Base-by-base conservation (phyloP, 2,329 filamentous ascomycete genomes). In the Dothistroma pini region DNA sequence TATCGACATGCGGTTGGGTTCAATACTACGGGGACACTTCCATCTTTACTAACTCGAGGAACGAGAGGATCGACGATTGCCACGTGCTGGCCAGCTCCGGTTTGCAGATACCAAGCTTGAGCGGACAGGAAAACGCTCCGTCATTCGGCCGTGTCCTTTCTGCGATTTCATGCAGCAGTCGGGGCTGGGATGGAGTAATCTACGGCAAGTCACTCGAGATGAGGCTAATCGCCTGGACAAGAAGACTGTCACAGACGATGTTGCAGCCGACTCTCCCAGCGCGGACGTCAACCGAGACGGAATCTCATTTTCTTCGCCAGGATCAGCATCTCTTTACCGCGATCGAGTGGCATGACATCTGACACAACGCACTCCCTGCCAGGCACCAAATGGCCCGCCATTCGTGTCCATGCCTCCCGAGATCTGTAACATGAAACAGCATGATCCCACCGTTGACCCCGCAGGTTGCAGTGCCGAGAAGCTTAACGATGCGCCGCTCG, bases 401-500 rank as follows among this genome's bases (percentile, higher is more conserved):
- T 50, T 57, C 41, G 55, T 50, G 25, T 22, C 10, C 38, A 21
- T 47, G 7, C 1, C n/a, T 2, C 14, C 41, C 9, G 29, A 34
- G 29, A 57, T 35, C 19, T 29, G 25, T 10, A 57, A 22, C n/a
- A n/a, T 49, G 47, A 57, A 57, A 49, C 47, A 35, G 25, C 44
- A 38, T 19, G 32, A 54, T 31, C 32, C 21, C n/a, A 16, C 22
- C 32, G 52, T 49, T 29, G 38, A 57, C 31, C 55, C 29, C 41
- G 44, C 41, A 16, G 12, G 14, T 1, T 21, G 29, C 51, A 21
- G 9, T 53, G 51, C 55, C 55, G 41, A 32, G 38, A 41, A 38
- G 54, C 54, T 56, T 31, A 41, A 31, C 16, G n/a, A 47, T 34
- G 47, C 55, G 22, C 47, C 44, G 29, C 44, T 35, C 44, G 55